Evolutionary conservation across 2,329 filamentous ascomycete species (phyloP).

Genomic region (Aspergillus thermomutatus): DNA sequence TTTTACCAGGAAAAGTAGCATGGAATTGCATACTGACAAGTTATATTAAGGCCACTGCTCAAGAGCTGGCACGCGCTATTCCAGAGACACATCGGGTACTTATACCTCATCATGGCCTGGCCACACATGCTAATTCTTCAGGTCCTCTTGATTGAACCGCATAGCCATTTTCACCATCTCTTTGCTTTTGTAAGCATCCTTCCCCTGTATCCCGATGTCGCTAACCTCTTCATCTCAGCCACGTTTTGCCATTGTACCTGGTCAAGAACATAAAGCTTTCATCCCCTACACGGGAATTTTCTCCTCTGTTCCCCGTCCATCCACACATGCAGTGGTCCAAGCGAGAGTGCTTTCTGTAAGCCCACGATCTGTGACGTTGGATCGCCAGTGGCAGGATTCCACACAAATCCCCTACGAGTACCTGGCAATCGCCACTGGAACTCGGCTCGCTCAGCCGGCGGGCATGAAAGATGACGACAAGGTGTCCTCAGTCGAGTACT

Average conservation of each 20-base stretch:
- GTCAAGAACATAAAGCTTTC: constrained; percentile 37
- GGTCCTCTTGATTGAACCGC: constrained; percentile 32
- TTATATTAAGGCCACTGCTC: constrained; percentile 26
- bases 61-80: constrained; percentile 33
- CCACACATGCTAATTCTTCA: constrained; percentile 4
- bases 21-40: constrained; percentile 4
- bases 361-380: constrained; percentile 25
- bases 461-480: constrained; percentile 34
- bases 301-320: constrained; percentile 17
- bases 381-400: constrained; percentile 34
- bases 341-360: constrained; percentile 31
- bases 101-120: neutral
- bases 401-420: constrained; percentile 31
- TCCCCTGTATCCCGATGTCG: neutral
- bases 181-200: constrained; percentile 30
- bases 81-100: constrained; percentile 34
- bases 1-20: neutral
- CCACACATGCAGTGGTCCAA: constrained; percentile 28
- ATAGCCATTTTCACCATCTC: constrained; percentile 36
- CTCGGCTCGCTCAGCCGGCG: constrained; percentile 31
- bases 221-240: constrained; percentile 18
- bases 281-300: constrained; percentile 34
- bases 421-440: constrained; percentile 33
- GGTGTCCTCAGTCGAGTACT: constrained; percentile 29
- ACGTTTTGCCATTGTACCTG: constrained; percentile 32